Base-by-base conservation (phyloP, 306 rosid genomes). In the Pyrus communis region DNA sequence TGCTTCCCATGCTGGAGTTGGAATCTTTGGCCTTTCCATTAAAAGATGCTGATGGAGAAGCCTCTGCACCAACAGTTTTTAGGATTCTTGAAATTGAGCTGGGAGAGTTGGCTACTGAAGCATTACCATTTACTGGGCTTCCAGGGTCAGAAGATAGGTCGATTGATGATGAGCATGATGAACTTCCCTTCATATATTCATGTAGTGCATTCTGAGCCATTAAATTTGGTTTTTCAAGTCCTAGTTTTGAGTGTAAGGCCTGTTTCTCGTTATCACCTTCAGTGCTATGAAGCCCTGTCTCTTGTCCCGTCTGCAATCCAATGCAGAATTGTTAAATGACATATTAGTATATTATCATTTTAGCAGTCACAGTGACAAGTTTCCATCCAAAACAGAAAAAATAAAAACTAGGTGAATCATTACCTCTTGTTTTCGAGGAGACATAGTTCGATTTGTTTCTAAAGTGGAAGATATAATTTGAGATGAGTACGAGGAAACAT, bases 401-500 rank as follows among this genome's bases (percentile, higher is more conserved):
- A 75, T 27, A 25, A 13, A 75, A 58, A 58, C 38, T 28, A 60
- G 75, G 30, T n/a, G 27, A 68, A 38, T 18, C 76, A 65, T 52
- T 83, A 95, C 98, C 96, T 90, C 93, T 85, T 68, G 91, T 67
- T 22, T 78, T 25, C 61, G 82, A 30, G 86, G 80, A 78, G 85
- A 85, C 35, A 81, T 22, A 60, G 79, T 70, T 19, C 79, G 80
- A 40, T 72, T 85, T 27, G 91, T 82, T 61, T 86, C 85, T 7
- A 78, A 14, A 55, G 89, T 51, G 49, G 90, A 69, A 52, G 89
- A 62, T 75, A 77, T 76, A 9, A 90, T 84, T 78, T 81, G 60
- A 70, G 99, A 95, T 67, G 99, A 92, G 80, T 89, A 90, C 3
- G 99, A 95, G 40, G 96, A 95, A 84, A 84, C 95, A 83, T 95